phyloP scores from a whole-genome alignment of 306 rosid species.

The Gillenia trifoliata region DNA sequence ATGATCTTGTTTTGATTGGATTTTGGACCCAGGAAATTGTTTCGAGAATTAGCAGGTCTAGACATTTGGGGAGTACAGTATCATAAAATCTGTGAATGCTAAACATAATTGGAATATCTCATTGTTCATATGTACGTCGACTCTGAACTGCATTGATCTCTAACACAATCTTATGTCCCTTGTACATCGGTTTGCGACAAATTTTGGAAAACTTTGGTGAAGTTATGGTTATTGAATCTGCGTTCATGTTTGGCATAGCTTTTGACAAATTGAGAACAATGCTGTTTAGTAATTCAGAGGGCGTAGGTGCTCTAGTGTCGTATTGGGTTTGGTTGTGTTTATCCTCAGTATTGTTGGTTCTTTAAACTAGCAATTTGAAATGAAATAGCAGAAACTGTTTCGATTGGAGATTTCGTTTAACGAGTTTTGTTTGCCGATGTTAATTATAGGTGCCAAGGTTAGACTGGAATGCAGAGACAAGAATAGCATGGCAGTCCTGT shows the following conservation, averaged over 20 bases:
- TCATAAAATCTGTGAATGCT: background rate
- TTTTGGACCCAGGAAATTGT: no score
- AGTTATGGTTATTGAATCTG: background rate
- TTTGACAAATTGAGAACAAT: background rate
- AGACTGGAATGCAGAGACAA: conserved; percentile 63
- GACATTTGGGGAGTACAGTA: background rate
- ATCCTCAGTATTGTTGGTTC: background rate
- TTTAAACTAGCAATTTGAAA: background rate
- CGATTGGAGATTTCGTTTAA: background rate
- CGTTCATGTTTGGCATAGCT: background rate
- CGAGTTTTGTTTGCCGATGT: background rate
- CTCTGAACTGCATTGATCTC: background rate
- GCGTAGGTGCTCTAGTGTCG: background rate
- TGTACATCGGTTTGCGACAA: background rate
- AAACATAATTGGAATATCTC: background rate
- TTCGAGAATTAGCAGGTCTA: background rate
- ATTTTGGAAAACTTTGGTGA: background rate
- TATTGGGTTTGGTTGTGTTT: background rate
- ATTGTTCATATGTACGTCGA: background rate
- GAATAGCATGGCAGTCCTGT: conserved; percentile 26
- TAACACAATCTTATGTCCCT: background rate
- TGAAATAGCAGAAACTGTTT: no score
- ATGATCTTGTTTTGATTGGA: background rate
- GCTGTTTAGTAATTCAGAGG: background rate
- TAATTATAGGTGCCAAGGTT: conserved; percentile 66